These are phyloP conservation scores for Heritiera littoralis DNA, from an alignment of 345 rosid genomes.

Conservation along the genomic window DNA sequence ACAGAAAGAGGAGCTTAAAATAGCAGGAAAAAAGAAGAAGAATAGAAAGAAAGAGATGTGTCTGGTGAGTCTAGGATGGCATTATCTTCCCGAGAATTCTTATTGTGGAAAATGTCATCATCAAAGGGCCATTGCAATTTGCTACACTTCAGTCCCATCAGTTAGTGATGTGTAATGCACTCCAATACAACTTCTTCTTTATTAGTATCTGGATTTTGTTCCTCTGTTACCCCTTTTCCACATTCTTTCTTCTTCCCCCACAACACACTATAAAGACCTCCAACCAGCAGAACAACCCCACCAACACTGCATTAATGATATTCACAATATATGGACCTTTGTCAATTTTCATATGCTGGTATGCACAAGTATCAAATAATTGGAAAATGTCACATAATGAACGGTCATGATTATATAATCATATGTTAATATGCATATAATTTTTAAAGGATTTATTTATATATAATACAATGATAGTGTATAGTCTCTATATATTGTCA, in stretches of 20 bases:
- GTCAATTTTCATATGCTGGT: slow-evolving; percentile 2
- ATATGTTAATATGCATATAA: background rate
- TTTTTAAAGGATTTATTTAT: background rate
- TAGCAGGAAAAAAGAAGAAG: background rate
- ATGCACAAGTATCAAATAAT: background rate
- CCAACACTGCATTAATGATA: slow-evolving; percentile 50
- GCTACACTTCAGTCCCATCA: slow-evolving; percentile 10
- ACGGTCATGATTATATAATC: background rate
- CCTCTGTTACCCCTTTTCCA: slow-evolving; percentile 18
- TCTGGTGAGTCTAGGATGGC: background rate
- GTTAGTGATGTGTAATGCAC: slow-evolving; percentile 32
- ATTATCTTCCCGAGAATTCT: slow-evolving; percentile 3
- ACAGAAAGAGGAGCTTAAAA: background rate
- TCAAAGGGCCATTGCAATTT: background rate
- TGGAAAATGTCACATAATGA: background rate
- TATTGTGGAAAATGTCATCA: background rate
- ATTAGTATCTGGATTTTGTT: slow-evolving; percentile 28
- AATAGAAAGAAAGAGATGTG: background rate
- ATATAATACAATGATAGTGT: no score
- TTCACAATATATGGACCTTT: background rate
- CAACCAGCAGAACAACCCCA: slow-evolving; percentile 71
- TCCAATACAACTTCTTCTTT: slow-evolving; percentile 40
- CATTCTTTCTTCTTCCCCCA: slow-evolving; percentile 86
- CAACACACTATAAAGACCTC: slow-evolving; percentile 70
- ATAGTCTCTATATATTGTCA: no score